Evolutionary conservation across 164 flowering plant genomes (phyloP), one percentile per base, ranked within the genome.

Genomic region (Chimonanthus praecox): DNA sequence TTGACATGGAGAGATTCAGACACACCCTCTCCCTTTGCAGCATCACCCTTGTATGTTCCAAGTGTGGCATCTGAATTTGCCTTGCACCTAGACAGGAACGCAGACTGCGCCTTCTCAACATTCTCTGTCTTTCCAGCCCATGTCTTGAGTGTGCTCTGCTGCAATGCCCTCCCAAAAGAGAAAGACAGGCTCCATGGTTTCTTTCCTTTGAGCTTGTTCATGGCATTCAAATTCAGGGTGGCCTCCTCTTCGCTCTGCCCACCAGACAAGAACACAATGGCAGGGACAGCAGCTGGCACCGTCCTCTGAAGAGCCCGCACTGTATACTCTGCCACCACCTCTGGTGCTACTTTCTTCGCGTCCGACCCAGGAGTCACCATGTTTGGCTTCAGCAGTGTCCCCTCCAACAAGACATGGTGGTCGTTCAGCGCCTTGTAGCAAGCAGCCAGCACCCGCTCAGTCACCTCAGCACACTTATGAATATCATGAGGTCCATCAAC

Each of bases 291-390:
- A 0, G 81, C 68, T 4, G 87, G 86, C 75, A 85, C 73, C 4
- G 88, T 85, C 69, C 86, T 68, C 73, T 81, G 86, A 67, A 85
- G 73, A 1, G 88, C 81, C 3, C 85, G 75, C 4, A 85, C 83
- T 0, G 88, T 85, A 74, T 85, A 79, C 80, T 82, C 86, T 46
- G 86, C 88, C 45, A 83, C 64, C 21, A 85, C 84, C 47, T 85
- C 81, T 0, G 86, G 88, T 4, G 83, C 58, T 3, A 81, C 87
- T 78, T 85, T 85, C 72, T 81, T 74, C 3, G 87, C 47, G 0
- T 85, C 86, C 0, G 87, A 83, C 5, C 86, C 87, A 7, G 87
- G 87, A 2, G 87, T 85, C 10, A 83, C 87, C 87, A 85, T 85
- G 83, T 85, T 85, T 49, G 87, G 87, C 73, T 85, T 85, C 80